Base-by-base conservation (phyloP, 2,329 filamentous ascomycete genomes). In the Cryoendolithus antarcticus region DNA sequence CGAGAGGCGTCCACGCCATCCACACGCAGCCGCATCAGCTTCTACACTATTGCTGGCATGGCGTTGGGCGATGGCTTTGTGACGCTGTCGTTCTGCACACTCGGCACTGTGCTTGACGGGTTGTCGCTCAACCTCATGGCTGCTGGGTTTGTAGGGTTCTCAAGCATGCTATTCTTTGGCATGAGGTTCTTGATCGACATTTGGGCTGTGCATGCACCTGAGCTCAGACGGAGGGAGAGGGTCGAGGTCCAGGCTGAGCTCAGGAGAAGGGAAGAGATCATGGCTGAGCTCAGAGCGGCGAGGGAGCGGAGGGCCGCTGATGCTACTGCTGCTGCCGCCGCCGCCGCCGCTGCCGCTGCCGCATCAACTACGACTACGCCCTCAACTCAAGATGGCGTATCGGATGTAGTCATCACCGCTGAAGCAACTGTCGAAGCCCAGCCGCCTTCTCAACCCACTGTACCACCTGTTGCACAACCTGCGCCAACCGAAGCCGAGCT, bases 131-230 rank as follows among this genome's bases (percentile, higher is more conserved):
- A 72, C 9, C 55, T 78, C 39, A 66, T 74, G 10, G 66, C 67
- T 2, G 66, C 70, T 19, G 70, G 70, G 2, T 80, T 78, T 51
- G 55, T 80, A 11, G 67, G 72, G 1, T 71, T 78, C 45, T 66
- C 77, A 36, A 73, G 71, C 10, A 72, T 77, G 15, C 70, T 71
- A 41, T 74, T 74, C 52, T 72, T 78, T 40, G 74, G 75, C 27
- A 75, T 80, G 62, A 71, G 74, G 38, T 80, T 80, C 47, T 62
- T 80, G 51, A 73, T 77, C 62, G 75, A 79, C 38, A 75, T 80
- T n/a, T 80, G 75, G 75, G 67, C 69, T 12, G 71, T 77, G 2
- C 76, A 80, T 51, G 70, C 64, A 19, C 68, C 70, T 3, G 67
- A 70, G 44, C 57, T 63, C 12, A 58, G 58, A 34, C 56, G 62